phyloP scores from a whole-genome alignment of 2,329 filamentous ascomycete genomes.

The Onygenales sp. region DNA sequence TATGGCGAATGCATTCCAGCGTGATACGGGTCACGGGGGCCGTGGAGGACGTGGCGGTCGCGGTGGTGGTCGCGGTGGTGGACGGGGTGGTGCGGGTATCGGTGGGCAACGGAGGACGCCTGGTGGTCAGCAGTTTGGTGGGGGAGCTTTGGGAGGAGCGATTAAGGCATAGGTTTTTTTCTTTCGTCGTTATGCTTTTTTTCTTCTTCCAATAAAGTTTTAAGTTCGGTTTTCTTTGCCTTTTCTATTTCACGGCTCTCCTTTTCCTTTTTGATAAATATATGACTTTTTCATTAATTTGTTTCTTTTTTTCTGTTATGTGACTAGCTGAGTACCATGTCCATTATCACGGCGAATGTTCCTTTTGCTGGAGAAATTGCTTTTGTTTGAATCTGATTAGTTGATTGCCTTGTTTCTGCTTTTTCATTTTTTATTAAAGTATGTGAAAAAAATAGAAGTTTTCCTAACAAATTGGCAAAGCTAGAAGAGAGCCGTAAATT shows the following conservation, averaged over 20 bases:
- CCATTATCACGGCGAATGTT: background rate
- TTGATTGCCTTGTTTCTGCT: too few species aligned
- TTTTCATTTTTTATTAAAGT: too few species aligned
- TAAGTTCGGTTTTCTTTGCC: conserved; percentile 12
- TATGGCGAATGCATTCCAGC: conserved; percentile 88
- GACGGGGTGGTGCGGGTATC: conserved; percentile 29
- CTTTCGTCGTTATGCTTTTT: background rate
- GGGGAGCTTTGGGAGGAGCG: conserved; percentile 42
- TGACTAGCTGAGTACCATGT: background rate
- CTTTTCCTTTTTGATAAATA: conserved; percentile 10
- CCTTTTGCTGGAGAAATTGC: conserved; percentile 2
- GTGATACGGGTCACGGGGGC: conserved; percentile 70
- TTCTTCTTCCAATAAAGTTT: conserved; percentile 4
- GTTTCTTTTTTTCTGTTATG: conserved; percentile 5
- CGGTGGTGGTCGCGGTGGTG: conserved; percentile 38
- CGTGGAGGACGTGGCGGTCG: conserved; percentile 55
- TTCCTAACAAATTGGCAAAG: too few species aligned
- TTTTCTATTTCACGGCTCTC: conserved; percentile 13
- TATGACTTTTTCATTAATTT: conserved; percentile 10
- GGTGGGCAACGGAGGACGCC: conserved; percentile 35
- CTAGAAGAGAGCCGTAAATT: too few species aligned
- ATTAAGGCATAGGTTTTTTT: conserved; percentile 36
- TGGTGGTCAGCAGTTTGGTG: conserved; percentile 41
- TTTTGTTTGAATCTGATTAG: too few species aligned
- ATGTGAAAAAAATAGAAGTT: too few species aligned